Conservation (phyloP, 306 rosid genomes). For the Myrica gale region DNA sequence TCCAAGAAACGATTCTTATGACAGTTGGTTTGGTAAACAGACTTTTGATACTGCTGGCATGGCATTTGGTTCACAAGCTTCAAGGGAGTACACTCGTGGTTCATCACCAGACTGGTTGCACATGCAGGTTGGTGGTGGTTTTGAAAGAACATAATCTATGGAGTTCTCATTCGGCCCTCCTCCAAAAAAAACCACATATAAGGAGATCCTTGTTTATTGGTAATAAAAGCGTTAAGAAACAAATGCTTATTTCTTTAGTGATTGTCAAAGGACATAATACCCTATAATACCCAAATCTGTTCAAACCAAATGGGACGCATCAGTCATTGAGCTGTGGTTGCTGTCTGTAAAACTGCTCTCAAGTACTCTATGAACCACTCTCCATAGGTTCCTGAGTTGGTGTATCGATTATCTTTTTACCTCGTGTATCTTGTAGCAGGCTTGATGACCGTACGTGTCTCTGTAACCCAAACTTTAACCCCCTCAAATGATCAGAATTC, state of each 20-base stretch:
- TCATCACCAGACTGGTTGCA: conserved; percentile 91
- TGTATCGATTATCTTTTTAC: conserved; percentile 45
- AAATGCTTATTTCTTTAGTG: conserved; percentile 35
- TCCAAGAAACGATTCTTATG: conserved; percentile 25
- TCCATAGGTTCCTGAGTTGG: conserved; percentile 42
- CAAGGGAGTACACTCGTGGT: conserved; percentile 70
- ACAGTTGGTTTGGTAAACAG: conserved; percentile 66
- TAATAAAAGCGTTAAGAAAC: conserved; percentile 51
- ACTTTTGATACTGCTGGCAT: conserved; percentile 58
- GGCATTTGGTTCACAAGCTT: conserved; percentile 63
- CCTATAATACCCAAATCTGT: conserved; percentile 44
- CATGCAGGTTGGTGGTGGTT: conserved; percentile 91
- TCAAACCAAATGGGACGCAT: conserved; percentile 38
- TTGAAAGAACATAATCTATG: conserved; percentile 60
- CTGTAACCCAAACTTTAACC: conserved; percentile 34
- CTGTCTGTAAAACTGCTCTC: conserved; percentile 28
- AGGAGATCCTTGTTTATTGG: conserved; percentile 7
- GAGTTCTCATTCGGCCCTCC: conserved; percentile 25
- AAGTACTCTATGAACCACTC: conserved; percentile 41
- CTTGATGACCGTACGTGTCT: conserved; percentile 28
- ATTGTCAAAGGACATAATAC: conserved; percentile 35
- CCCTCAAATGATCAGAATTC: conserved; percentile 28
- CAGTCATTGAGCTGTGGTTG: conserved; percentile 46
- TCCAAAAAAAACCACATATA: neutral
- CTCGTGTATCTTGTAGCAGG: conserved; percentile 39